Evolutionary conservation across 768 basidiomycete species (phyloP), one percentile per base, ranked within the genome.

Genomic region (Termitomyces sp.): DNA sequence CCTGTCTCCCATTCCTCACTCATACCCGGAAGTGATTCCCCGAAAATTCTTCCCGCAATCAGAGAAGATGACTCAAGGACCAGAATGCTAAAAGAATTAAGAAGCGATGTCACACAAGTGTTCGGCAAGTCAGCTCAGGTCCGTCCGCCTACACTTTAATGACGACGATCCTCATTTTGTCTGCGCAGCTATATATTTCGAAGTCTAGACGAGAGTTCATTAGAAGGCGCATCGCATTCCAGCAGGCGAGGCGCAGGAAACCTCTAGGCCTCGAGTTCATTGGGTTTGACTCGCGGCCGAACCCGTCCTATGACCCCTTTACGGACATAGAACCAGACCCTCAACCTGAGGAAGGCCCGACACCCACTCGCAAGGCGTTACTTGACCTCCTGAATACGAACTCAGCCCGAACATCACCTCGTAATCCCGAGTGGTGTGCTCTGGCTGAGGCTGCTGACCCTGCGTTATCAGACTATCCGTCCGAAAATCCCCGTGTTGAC

Each of bases 301-400:
- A 56, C 29, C 45, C 59, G 1, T 52, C 54, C 9, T 56, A 42
- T 27, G 51, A 60, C 27, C 59, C 59, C 9, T 60, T 57, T 40
- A 42, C 31, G 10, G 51, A 53, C 29, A 25, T 43, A 21, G 45
- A 60, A 10, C 8, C 44, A 31, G n/a, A 7, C 8, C 32, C n/a
- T 25, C n/a, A 16, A 19, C 25, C 32, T 11, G 31, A 37, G 10
- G 7, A 35, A 19, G 17, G n/a, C 32, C 40, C 31, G 11, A 37
- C 43, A 23, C 14, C 25, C 44, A 21, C 19, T 32, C 51, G 29
- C 19, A 41, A 58, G 37, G 45, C 10, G 44, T 34, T 47, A 16
- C 5, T 53, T 41, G 44, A 52, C 7, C 35, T 53, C 3, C 14
- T 58, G 27, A 19, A 58, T 5, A 42, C 46, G n/a, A 19, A 31